Percentiles rank a stretch among this genome's conserved stretches.
phyloP scores from a whole-genome alignment of 352 stramenopile species.

The Globisporangium nagaii region DNA sequence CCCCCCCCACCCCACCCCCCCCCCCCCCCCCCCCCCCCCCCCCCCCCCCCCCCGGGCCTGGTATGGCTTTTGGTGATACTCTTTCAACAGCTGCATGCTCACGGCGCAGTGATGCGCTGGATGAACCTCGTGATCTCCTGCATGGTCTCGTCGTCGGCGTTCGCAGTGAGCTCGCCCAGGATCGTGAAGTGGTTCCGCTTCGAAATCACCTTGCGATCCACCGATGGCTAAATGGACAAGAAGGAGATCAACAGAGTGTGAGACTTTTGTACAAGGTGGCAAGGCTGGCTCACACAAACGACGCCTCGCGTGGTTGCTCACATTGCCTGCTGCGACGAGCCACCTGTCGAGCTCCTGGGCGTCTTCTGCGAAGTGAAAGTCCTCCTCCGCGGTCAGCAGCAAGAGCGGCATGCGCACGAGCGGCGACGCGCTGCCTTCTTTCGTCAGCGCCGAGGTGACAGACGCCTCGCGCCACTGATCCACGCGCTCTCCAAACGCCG shows the following conservation, averaged over 20 bases:
- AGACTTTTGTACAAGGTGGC: too few relatives aligned
- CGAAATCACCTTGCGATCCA: slow-evolving; percentile 38
- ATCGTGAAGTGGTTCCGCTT: slow-evolving; percentile 76
- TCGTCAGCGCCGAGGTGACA: slow-evolving; percentile 35
- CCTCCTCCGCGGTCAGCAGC: slow-evolving; percentile 62
- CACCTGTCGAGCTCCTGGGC: slow-evolving; percentile 54
- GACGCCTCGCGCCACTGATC: slow-evolving; percentile 73
- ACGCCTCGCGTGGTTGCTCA: slow-evolving; percentile 12
- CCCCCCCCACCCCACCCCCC: too few relatives aligned
- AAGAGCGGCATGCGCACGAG: slow-evolving; percentile 45
- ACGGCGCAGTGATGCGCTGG: too few relatives aligned
- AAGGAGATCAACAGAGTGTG: background rate
- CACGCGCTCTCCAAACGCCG: slow-evolving; percentile 62
- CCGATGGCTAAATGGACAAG: slow-evolving; percentile 19
- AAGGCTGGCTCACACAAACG: too few relatives aligned
- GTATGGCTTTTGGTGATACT: too few relatives aligned
- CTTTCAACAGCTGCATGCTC: too few relatives aligned
- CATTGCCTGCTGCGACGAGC: slow-evolving; percentile 50
- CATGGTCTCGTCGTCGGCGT: slow-evolving; percentile 33
- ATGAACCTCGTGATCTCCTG: slow-evolving; percentile 43
- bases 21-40: too few relatives aligned
- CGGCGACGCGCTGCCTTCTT: slow-evolving; percentile 33
- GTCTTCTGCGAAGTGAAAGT: slow-evolving; percentile 82
- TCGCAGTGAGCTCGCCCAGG: slow-evolving; percentile 44
- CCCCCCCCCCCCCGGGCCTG: too few relatives aligned